These are phyloP conservation scores for Vachellia pachyceras DNA, from an alignment of 306 rosid species.

Conservation along the genomic window DNA sequence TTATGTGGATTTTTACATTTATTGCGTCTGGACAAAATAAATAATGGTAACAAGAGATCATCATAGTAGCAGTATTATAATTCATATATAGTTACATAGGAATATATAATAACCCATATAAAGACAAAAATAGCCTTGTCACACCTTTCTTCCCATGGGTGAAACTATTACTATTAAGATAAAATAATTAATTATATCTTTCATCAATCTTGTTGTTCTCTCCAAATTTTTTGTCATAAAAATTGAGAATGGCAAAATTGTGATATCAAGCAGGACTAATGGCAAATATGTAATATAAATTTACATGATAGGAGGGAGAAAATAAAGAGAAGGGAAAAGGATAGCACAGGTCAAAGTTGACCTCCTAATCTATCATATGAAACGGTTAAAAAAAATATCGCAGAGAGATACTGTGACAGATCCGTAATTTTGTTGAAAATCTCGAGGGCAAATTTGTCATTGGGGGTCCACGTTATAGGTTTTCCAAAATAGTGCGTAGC, in stretches of 20 bases:
- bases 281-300: background rate
- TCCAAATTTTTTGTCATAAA: no score
- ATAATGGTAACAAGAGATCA: background rate
- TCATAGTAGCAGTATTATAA: background rate
- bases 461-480: slow-evolving; percentile 43
- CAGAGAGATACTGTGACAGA: slow-evolving; percentile 48
- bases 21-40: background rate
- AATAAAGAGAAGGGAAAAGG: background rate
- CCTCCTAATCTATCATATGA: slow-evolving; percentile 51
- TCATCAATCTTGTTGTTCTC: no score
- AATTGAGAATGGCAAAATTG: background rate
- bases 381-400: slow-evolving; percentile 59
- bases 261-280: background rate
- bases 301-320: background rate
- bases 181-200: background rate
- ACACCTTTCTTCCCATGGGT: background rate
- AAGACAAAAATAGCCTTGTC: background rate
- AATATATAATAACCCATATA: background rate
- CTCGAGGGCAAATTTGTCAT: slow-evolving; percentile 50
- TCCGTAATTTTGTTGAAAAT: slow-evolving; percentile 29
- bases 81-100: background rate
- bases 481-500: slow-evolving; percentile 45
- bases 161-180: background rate
- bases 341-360: slow-evolving; percentile 51
- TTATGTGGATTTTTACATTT: background rate